Evolutionary conservation across 2,329 filamentous ascomycete genomes (phyloP).

Genomic region (Chaetomium olivaceum): DNA sequence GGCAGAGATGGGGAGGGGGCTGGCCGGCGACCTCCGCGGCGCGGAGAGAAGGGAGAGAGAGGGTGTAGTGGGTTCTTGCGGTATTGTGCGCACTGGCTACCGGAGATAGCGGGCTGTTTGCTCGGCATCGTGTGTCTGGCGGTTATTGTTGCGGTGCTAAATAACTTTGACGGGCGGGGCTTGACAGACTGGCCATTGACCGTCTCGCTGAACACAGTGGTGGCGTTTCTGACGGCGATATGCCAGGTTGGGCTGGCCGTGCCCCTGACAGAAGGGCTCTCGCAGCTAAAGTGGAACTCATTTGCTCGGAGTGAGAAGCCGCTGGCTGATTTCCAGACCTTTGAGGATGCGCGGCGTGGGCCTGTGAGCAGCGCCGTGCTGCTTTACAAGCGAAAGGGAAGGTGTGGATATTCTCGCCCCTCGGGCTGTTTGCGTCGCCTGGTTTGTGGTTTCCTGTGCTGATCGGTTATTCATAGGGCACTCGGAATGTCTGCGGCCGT

Average conservation of each 20-base stretch:
- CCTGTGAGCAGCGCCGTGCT: constrained; percentile 31
- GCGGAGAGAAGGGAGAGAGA: not conserved
- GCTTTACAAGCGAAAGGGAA: constrained; percentile 30
- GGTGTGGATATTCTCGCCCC: constrained; percentile 19
- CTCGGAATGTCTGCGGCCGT: constrained; percentile 34
- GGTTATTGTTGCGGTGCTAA: constrained; percentile 26
- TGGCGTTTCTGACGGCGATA: constrained; percentile 36
- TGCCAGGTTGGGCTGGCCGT: constrained; percentile 33
- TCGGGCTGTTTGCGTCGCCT: not conserved
- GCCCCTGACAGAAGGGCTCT: constrained; percentile 35
- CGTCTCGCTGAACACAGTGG: constrained; percentile 35
- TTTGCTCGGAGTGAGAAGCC: constrained; percentile 33
- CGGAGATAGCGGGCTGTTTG: constrained; percentile 31
- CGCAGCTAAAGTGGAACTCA: constrained; percentile 40
- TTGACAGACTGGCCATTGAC: constrained; percentile 31
- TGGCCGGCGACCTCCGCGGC: not conserved
- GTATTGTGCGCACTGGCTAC: constrained; percentile 24
- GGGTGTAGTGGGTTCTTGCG: constrained; percentile 4
- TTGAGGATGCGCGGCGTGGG: constrained; percentile 35
- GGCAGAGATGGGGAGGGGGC: not conserved
- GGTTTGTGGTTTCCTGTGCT: constrained; percentile 8
- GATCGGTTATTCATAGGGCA: constrained; percentile 20
- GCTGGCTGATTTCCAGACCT: constrained; percentile 35
- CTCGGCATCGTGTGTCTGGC: constrained; percentile 29
- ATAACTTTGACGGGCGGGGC: constrained; percentile 27